Percentiles rank a stretch among this genome's conserved stretches.
These are phyloP conservation scores for Colletotrichum gigasporum DNA, from an alignment of 2,329 filamentous ascomycete genomes.

Conservation along the genomic window DNA sequence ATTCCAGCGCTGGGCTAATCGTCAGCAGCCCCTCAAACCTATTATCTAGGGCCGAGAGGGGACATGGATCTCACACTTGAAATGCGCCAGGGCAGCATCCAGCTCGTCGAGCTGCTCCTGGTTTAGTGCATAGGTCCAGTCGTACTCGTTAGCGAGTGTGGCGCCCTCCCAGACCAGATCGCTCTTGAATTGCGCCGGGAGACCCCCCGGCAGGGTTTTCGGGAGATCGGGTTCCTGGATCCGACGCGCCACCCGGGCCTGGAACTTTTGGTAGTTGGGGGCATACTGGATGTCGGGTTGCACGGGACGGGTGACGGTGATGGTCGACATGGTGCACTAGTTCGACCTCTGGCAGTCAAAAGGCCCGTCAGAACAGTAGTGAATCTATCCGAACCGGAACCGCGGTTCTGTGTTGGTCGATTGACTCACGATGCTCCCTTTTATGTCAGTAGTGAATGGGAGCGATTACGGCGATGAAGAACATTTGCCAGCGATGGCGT, in stretches of 20 bases:
- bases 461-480: neutral
- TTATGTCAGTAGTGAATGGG: neutral
- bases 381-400: neutral
- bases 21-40: neutral
- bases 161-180: constrained; percentile 67
- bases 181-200: constrained; percentile 57
- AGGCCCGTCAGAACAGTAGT: no score
- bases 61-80: constrained; percentile 17
- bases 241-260: constrained; percentile 56
- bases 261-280: constrained; percentile 63
- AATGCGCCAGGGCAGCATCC: constrained; percentile 22
- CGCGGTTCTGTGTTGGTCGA: neutral
- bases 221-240: constrained; percentile 49
- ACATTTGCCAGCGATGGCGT: constrained; percentile 6
- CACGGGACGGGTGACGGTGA: constrained; percentile 42
- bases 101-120: constrained; percentile 60
- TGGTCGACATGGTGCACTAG: constrained; percentile 14
- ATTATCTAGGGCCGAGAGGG: neutral
- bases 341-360: no score
- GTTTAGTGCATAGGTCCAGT: constrained; percentile 63
- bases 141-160: constrained; percentile 54
- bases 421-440: neutral
- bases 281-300: constrained; percentile 69
- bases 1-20: constrained; percentile 26
- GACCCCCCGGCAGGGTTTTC: constrained; percentile 56